A percentile compares a stretch with the other conserved stretches of the same genome.
phyloP scores from a whole-genome alignment of 2,329 filamentous ascomycete species.

The Plectosphaerella sp. region DNA sequence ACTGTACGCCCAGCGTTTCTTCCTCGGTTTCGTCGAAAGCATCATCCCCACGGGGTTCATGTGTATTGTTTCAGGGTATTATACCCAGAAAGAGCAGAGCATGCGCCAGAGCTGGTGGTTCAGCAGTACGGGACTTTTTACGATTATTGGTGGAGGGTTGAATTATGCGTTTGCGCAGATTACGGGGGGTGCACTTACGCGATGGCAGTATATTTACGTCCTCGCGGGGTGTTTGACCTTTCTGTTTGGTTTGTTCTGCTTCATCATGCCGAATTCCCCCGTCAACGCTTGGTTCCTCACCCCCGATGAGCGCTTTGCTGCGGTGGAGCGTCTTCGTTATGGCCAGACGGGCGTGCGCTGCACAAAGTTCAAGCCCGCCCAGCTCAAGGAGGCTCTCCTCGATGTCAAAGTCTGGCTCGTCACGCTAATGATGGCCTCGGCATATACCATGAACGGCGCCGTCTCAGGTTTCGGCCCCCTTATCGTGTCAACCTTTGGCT shows the following conservation, averaged over 20 bases:
- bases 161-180: slow-evolving; percentile 68
- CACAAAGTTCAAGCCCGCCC: slow-evolving; percentile 52
- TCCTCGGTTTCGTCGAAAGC: slow-evolving; percentile 58
- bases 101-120: slow-evolving; percentile 67
- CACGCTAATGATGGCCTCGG: slow-evolving; percentile 64
- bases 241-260: slow-evolving; percentile 61
- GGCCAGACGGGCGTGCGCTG: slow-evolving; percentile 62
- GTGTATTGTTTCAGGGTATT: slow-evolving; percentile 57
- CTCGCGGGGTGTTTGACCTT: slow-evolving; percentile 60
- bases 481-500: slow-evolving; percentile 70
- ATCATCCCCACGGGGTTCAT: slow-evolving; percentile 65
- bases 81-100: slow-evolving; percentile 62
- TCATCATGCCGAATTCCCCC: slow-evolving; percentile 61
- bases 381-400: slow-evolving; percentile 52
- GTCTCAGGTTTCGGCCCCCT: slow-evolving; percentile 67
- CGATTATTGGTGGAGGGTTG: slow-evolving; percentile 57
- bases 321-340: slow-evolving; percentile 57
- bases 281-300: slow-evolving; percentile 66
- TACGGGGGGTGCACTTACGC: slow-evolving; percentile 41
- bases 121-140: slow-evolving; percentile 53
- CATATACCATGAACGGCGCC: slow-evolving; percentile 69
- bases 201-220: slow-evolving; percentile 71
- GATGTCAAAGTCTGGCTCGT: slow-evolving; percentile 63
- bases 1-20: slow-evolving; percentile 63
- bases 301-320: slow-evolving; percentile 56